These are phyloP conservation scores for Mycena rebaudengoi DNA, from an alignment of 768 basidiomycete species.

Conservation along the genomic window DNA sequence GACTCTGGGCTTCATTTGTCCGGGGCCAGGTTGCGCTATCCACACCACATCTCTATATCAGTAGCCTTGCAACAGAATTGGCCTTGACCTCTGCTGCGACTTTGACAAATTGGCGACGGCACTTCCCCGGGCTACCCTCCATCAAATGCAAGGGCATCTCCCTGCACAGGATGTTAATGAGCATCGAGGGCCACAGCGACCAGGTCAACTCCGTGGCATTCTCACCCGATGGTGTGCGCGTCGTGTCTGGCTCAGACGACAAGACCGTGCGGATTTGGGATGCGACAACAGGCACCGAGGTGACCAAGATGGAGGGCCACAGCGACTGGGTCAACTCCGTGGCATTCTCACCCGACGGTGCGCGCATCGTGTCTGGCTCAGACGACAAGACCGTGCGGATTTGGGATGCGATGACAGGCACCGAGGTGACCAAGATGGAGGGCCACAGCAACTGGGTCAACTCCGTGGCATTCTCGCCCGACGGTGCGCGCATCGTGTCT, in stretches of 20 bases:
- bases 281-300: background rate
- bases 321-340: background rate
- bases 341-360: background rate
- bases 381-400: background rate
- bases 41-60: constrained; percentile 6
- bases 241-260: constrained; percentile 6
- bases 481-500: too few relatives aligned
- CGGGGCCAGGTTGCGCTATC: background rate
- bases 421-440: too few relatives aligned
- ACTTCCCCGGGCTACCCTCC: background rate
- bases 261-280: background rate
- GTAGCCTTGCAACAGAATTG: background rate
- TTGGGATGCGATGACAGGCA: background rate
- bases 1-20: background rate
- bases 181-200: background rate
- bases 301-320: background rate
- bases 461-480: too few relatives aligned
- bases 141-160: background rate
- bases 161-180: background rate
- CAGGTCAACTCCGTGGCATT: background rate
- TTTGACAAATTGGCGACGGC: background rate
- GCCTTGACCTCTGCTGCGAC: background rate
- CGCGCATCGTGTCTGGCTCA: background rate
- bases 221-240: background rate
- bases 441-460: too few relatives aligned